Conservation (phyloP, 805 yeast species). For the Cyberlindnera maritima region DNA sequence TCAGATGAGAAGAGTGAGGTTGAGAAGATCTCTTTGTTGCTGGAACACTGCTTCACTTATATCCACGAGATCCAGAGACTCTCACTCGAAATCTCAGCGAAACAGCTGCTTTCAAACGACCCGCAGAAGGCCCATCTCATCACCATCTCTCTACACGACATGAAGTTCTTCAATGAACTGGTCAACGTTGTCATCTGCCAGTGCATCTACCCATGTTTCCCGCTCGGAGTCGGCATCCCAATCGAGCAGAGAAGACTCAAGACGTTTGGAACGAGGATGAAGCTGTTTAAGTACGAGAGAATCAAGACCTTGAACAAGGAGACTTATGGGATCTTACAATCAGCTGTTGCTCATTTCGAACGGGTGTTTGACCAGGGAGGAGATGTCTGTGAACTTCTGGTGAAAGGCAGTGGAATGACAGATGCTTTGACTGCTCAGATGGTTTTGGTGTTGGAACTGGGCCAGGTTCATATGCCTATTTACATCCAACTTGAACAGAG, state of each 20-base stretch:
- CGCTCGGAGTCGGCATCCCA: slow-evolving; percentile 59
- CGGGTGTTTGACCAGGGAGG: slow-evolving; percentile 26
- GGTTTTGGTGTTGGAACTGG: slow-evolving; percentile 38
- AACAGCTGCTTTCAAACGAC: slow-evolving; percentile 6
- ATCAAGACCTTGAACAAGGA: slow-evolving; percentile 2
- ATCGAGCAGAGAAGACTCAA: slow-evolving; percentile 56
- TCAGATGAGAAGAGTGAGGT: not conserved
- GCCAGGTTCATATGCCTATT: slow-evolving; percentile 2
- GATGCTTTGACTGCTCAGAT: slow-evolving; percentile 53
- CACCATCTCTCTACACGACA: slow-evolving; percentile 79
- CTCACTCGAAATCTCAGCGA: slow-evolving; percentile 5
- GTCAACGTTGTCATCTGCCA: slow-evolving; percentile 63
- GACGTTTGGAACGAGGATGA: slow-evolving; percentile 36
- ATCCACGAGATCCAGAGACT: slow-evolving; percentile 18
- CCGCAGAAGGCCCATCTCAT: slow-evolving; percentile 31
- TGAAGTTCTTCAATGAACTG: slow-evolving; percentile 67
- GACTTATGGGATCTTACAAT: slow-evolving; percentile 3
- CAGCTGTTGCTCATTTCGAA: slow-evolving; percentile 23
- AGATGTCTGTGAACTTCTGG: slow-evolving; percentile 41
- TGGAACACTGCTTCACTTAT: slow-evolving; percentile 9
- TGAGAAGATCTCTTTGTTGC: slow-evolving; percentile 1
- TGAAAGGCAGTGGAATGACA: slow-evolving; percentile 66
- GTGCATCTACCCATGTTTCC: slow-evolving; percentile 67
- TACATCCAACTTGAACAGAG: slow-evolving; percentile 35
- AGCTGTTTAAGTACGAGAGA: slow-evolving; percentile 18